Conservation (phyloP, 2,329 filamentous ascomycete genomes). For the Microcyclosporella mali region DNA sequence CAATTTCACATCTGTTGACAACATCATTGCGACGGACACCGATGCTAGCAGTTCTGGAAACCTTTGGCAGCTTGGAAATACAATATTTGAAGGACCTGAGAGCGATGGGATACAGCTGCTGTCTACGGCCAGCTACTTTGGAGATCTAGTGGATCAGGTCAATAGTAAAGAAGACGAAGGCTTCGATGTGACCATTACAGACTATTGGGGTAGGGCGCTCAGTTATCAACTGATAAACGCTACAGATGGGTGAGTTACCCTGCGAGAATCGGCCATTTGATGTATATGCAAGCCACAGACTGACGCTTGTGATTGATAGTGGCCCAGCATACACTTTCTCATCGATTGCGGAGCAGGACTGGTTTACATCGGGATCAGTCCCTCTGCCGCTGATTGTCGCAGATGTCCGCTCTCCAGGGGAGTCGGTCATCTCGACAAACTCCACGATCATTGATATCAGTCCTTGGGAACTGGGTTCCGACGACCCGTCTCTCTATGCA, state of each 20-base stretch:
- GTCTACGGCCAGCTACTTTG: constrained; percentile 57
- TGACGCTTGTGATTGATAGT: no score
- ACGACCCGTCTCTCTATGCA: constrained; percentile 64
- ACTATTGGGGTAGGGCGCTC: constrained; percentile 78
- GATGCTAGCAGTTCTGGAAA: constrained; percentile 14
- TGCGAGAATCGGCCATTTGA: no score
- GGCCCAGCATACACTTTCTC: constrained; percentile 76
- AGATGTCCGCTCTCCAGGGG: constrained; percentile 59
- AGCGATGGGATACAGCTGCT: constrained; percentile 48
- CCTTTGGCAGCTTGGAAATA: constrained; percentile 59
- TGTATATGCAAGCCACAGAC: no score
- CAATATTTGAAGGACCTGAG: constrained; percentile 55
- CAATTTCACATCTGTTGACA: constrained; percentile 67
- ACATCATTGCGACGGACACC: constrained; percentile 42
- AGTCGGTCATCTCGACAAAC: constrained; percentile 59
- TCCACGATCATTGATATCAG: constrained; percentile 73
- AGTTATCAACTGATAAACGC: constrained; percentile 79
- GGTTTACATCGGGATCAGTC: constrained; percentile 57
- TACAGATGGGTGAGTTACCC: no score
- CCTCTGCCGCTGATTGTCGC: constrained; percentile 71
- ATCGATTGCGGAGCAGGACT: constrained; percentile 59
- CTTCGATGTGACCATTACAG: constrained; percentile 68
- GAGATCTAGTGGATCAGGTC: constrained; percentile 53
- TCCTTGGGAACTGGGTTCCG: constrained; percentile 72
- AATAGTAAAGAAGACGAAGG: constrained; percentile 56